phyloP scores from a whole-genome alignment of 2,329 filamentous ascomycete species.

The Fusarium pilosicola region DNA sequence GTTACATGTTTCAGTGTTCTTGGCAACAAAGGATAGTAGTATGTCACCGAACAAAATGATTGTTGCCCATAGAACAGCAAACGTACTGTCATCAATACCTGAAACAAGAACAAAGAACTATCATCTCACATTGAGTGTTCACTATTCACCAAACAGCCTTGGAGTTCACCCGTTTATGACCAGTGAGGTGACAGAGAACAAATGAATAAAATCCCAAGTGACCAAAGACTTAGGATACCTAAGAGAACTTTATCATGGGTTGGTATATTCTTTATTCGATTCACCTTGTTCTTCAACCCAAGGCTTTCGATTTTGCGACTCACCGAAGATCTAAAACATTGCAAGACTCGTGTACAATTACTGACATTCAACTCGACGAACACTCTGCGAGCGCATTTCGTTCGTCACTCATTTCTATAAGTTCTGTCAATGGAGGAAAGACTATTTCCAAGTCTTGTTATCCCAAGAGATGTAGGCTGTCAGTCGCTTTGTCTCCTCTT shows the following conservation, averaged over 20 bases:
- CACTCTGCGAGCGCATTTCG: no score
- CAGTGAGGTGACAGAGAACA: rapidly evolving
- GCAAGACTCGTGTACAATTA: rapidly evolving
- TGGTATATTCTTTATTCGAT: no score
- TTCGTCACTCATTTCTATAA: no score
- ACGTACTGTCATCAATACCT: rapidly evolving
- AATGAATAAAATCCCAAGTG: no score
- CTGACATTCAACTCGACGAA: rapidly evolving
- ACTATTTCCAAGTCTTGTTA: no score
- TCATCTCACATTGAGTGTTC: rapidly evolving
- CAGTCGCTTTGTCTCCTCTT: no score
- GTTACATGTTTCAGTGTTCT: background rate
- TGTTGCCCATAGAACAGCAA: background rate
- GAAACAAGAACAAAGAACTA: background rate
- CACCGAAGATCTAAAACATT: no score
- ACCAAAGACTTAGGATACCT: no score
- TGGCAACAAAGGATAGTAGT: background rate
- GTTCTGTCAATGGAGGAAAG: rapidly evolving
- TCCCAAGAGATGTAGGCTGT: no score
- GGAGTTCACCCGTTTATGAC: rapidly evolving
- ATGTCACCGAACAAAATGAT: background rate
- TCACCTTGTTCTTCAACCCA: no score
- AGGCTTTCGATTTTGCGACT: no score
- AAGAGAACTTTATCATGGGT: rapidly evolving
- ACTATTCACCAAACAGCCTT: rapidly evolving